These are phyloP conservation scores for Physocladia obscura DNA, from an alignment of 192 early-diverging fungal genomes.

Conservation along the genomic window DNA sequence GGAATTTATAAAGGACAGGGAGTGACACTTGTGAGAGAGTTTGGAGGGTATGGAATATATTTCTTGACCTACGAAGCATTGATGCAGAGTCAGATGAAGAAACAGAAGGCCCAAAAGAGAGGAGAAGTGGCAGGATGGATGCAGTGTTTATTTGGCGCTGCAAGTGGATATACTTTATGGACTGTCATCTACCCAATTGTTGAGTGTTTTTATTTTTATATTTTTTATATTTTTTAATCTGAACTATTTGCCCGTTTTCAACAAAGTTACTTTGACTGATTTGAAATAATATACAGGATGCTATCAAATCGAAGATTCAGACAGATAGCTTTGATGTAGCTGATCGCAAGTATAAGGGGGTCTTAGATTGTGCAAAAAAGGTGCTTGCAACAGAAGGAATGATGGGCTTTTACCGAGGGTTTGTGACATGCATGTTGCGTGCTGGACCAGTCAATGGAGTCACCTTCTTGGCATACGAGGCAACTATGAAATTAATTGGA, in stretches of 20 bases:
- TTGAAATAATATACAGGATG: constrained; percentile 50
- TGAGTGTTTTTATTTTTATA: constrained; percentile 19
- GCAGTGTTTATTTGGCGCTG: constrained; percentile 80
- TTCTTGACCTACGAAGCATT: constrained; percentile 90
- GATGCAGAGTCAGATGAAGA: constrained; percentile 71
- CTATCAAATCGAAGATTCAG: constrained; percentile 93
- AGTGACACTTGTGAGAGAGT: constrained; percentile 84
- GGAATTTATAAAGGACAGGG: constrained; percentile 91
- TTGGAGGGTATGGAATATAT: constrained; percentile 91
- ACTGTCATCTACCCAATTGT: constrained; percentile 83
- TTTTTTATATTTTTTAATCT: not conserved
- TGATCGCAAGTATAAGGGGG: constrained; percentile 68
- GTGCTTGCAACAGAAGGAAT: constrained; percentile 76
- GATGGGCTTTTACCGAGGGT: constrained; percentile 80
- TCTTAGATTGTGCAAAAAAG: constrained; percentile 79
- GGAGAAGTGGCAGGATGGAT: constrained; percentile 73
- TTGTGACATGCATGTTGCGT: constrained; percentile 77
- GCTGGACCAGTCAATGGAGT: constrained; percentile 92
- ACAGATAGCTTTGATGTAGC: constrained; percentile 76
- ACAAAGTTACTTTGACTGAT: not conserved
- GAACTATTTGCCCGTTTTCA: not conserved
- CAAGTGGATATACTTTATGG: constrained; percentile 82
- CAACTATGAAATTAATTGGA: constrained; percentile 62
- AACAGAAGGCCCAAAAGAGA: constrained; percentile 55
- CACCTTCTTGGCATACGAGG: constrained; percentile 88